A percentile compares a stretch with the other conserved stretches of the same genome.
phyloP scores from a whole-genome alignment of 1,284 basidiomycete genomes.

The Baeospora myosura region DNA sequence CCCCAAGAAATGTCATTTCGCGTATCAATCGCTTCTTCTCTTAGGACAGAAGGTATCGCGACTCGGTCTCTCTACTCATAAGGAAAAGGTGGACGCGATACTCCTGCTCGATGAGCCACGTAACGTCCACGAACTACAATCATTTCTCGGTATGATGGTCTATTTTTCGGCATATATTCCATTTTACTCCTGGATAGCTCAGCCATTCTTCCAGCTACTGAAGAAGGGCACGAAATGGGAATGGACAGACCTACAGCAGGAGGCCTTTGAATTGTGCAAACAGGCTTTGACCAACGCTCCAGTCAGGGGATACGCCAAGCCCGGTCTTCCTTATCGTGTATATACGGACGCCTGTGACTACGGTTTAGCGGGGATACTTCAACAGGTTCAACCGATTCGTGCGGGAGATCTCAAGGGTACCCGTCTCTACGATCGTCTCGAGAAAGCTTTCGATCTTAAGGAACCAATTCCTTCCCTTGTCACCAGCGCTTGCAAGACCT shows the following conservation, averaged over 20 bases:
- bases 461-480: conserved; percentile 5
- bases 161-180: conserved; percentile 26
- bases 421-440: conserved; percentile 20
- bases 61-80: conserved; percentile 21
- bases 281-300: conserved; percentile 19
- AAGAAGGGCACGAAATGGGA: conserved; percentile 19
- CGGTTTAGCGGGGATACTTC: conserved; percentile 21
- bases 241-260: conserved; percentile 18
- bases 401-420: conserved; percentile 29
- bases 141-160: conserved; percentile 10
- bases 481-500: neutral
- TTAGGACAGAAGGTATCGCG: neutral
- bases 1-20: neutral
- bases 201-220: conserved; percentile 15
- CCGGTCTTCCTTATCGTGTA: conserved; percentile 24
- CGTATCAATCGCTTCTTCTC: neutral
- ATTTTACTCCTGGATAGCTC: conserved; percentile 19
- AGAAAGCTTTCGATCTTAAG: conserved; percentile 12
- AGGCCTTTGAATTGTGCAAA: conserved; percentile 20
- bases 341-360: conserved; percentile 23
- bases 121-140: conserved; percentile 17
- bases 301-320: conserved; percentile 22
- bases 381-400: conserved; percentile 30
- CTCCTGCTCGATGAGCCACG: conserved; percentile 14
- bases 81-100: conserved; percentile 23